Evolutionary conservation across 768 basidiomycete species (phyloP).

Genomic region (Rossbeevera mucosa): DNA sequence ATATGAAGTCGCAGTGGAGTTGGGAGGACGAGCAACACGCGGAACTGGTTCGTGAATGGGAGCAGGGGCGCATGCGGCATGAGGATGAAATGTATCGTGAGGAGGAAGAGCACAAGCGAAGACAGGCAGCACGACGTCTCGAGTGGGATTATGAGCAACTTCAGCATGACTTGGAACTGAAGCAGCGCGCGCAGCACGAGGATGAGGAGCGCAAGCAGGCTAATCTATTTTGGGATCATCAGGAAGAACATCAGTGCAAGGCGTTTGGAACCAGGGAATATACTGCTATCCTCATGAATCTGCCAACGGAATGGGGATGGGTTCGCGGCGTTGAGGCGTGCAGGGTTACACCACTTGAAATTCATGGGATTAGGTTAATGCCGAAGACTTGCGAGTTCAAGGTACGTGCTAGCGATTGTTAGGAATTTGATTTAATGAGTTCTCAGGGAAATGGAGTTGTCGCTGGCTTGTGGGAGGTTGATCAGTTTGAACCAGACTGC

Average conservation of each 20-base stretch:
- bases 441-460: background rate
- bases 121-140: background rate
- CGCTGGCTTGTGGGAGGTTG: background rate
- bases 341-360: constrained; percentile 18
- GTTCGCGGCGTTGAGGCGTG: constrained; percentile 21
- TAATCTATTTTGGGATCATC: background rate
- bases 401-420: background rate
- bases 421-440: background rate
- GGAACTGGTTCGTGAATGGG: constrained; percentile 13
- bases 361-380: constrained; percentile 18
- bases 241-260: background rate
- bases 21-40: constrained; percentile 17
- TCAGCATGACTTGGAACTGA: background rate
- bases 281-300: constrained; percentile 18
- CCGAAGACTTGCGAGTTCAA: constrained; percentile 22
- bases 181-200: background rate
- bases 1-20: constrained; percentile 14
- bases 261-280: background rate
- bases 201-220: background rate
- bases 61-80: constrained; percentile 15
- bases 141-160: background rate
- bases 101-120: background rate
- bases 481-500: background rate
- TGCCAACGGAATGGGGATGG: constrained; percentile 19
- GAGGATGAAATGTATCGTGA: background rate